Conservation (phyloP, 352 stramenopile species). For the Phytophthora cryptogea region DNA sequence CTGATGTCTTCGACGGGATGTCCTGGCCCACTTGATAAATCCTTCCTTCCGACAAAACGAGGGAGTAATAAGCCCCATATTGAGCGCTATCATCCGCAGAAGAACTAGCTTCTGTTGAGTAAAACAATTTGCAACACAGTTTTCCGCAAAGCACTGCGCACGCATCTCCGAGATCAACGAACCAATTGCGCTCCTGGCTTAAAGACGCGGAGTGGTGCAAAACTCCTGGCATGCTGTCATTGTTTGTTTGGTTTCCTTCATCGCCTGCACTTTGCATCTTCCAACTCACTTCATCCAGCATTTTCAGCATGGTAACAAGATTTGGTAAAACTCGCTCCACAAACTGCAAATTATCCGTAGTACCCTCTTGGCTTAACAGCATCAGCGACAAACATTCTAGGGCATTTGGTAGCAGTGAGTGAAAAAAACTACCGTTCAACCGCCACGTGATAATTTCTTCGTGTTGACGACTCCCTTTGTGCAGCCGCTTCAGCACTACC, state of each 20-base stretch:
- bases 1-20: neutral
- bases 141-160: constrained; percentile 57
- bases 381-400: constrained; percentile 53
- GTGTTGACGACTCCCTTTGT: constrained; percentile 59
- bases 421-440: constrained; percentile 58
- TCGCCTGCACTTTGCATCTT: constrained; percentile 43
- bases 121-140: constrained; percentile 36
- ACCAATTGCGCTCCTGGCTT: constrained; percentile 39
- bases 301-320: constrained; percentile 52
- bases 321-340: constrained; percentile 46
- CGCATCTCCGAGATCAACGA: constrained; percentile 49
- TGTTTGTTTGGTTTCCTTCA: constrained; percentile 34
- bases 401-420: constrained; percentile 44
- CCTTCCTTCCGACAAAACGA: constrained; percentile 23
- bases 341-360: constrained; percentile 22
- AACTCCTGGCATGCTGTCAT: constrained; percentile 7
- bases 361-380: constrained; percentile 6
- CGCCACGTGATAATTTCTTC: constrained; percentile 53
- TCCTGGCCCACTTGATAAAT: constrained; percentile 8
- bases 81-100: neutral
- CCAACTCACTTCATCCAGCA: constrained; percentile 68
- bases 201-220: neutral
- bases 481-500: constrained; percentile 47
- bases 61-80: constrained; percentile 6
- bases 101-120: constrained; percentile 3